Evolutionary conservation across 1,284 basidiomycete genomes (phyloP), one percentile per base, ranked within the genome.

Genomic region (Ganoderma multipileum): DNA sequence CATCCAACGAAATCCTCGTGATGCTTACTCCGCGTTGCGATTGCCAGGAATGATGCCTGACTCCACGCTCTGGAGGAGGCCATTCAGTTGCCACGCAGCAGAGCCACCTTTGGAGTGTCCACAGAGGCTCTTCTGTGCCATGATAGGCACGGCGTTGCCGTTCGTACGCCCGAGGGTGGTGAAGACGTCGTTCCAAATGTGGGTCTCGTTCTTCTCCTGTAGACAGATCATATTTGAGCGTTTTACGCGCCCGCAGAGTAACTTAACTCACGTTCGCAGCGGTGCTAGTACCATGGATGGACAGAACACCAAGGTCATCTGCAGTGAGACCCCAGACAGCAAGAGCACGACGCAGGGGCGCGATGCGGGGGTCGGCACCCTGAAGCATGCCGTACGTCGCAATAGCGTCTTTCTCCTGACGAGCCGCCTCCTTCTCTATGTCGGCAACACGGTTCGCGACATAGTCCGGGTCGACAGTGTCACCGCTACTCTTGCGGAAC

Each of bases 51-150:
- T 88, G 73, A 97, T 89, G 64, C 96, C 97, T 57, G 90, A 91
- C 75, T 87, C 87, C 72, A 99, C 86, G 33, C 91, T 91, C 82
- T 99, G 97, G 68, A 97, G 83, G 69, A 99, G 87, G 75, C 98
- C 98, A 77, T 93, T 92, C 85, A 98, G 90, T 83, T 98, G 96
- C 98, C 97, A 99, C 6, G 97, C 95, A 68, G 97, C 97, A 36
- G 97, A 95, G 73, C 96, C 97, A 83, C 96, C 96, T 85, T 99
- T 99, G 12, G 96, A 92, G 81, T 98, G 96, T 74, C 96, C 96
- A 61, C 97, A 93, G 61, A 98, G 87, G 81, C 93, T 95, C 89
- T 99, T 99, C 82, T 99, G 97, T 1, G 98, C 95, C 82, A 99
- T 94, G 77, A 98, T 92, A 3, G 98, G 97, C 64, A 98, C 93